Base-by-base conservation (phyloP, 306 rosid genomes). In the Cajanus cajan region DNA sequence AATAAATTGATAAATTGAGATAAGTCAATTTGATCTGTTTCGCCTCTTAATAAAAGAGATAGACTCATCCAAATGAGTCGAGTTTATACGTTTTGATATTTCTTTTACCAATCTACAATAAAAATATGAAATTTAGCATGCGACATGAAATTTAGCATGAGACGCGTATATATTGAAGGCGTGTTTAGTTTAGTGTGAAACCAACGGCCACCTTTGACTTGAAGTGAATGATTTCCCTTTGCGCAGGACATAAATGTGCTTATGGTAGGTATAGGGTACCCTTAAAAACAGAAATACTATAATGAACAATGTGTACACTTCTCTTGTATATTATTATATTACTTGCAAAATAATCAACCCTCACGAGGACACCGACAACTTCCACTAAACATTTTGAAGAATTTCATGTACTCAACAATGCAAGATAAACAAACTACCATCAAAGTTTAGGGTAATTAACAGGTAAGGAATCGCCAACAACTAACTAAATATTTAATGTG, bases 281-380 rank as follows among this genome's bases (percentile, higher is more conserved):
- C 74, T 14, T 3, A 21, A 77, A 37, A 34, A 36, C 0, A 52
- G 39, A 50, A 77, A 66, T 19, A n/a, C n/a, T n/a, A n/a, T n/a
- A 73, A 36, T 50, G 15, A 50, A 33, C 63, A 45, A 45, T 5
- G 31, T 31, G 72, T 44, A 36, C 43, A 77, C 65, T 65, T 67
- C 28, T 24, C 4, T n/a, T 8, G 2, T 78, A 8, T 45, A 45
- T 31, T 22, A 7, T 8, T 19, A 41, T 39, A 63, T 67, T 22
- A 57, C 45, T 44, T 81, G 57, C 65, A 74, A 67, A 34, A 44
- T 67, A 57, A 74, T 74, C 69, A 40, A 73, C 41, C 59, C 19
- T 28, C 75, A 19, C 40, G 22, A 52, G 69, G 43, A 28, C 45
- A 68, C 77, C 72, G 85, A 82, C 72, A 75, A 36, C 1, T 50